Evolutionary conservation across 2,329 filamentous ascomycete genomes (phyloP).

Genomic region (Cordyceps militaris): DNA sequence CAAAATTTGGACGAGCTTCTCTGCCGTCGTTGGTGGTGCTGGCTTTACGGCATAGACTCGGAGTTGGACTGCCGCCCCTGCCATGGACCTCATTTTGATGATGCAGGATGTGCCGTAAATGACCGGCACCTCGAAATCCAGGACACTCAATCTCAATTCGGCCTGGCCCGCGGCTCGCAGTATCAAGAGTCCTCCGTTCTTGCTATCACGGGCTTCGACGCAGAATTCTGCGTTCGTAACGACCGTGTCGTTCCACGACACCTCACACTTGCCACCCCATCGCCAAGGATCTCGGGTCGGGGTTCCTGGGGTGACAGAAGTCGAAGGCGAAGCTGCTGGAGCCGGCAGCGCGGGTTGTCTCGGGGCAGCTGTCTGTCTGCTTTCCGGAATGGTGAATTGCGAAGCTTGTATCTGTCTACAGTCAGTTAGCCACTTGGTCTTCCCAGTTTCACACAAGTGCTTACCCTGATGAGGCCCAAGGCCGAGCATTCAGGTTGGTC

Average conservation of each 20-base stretch:
- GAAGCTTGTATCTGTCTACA: not conserved
- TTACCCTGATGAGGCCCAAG: slow-evolving; percentile 5
- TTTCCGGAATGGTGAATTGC: not conserved
- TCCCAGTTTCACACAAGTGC: not conserved
- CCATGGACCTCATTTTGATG: slow-evolving; percentile 6
- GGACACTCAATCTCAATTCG: slow-evolving; percentile 15
- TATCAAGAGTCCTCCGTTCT: slow-evolving; percentile 16
- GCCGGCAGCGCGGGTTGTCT: not conserved
- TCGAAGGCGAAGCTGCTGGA: not conserved
- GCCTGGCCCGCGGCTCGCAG: slow-evolving; percentile 15
- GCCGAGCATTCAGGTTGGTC: not conserved
- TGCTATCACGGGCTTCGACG: not conserved
- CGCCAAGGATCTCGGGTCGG: not conserved
- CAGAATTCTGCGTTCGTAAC: not conserved
- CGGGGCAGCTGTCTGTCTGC: not conserved
- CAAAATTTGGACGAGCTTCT: not conserved
- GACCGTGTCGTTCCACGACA: not conserved
- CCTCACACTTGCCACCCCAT: not conserved
- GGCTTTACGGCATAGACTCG: not conserved
- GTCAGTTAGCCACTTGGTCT: not conserved
- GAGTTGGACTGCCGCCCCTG: not conserved
- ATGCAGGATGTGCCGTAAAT: slow-evolving; percentile 20
- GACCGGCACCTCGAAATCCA: slow-evolving; percentile 17
- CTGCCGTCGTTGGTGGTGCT: not conserved
- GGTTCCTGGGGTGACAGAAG: not conserved